A percentile compares a stretch with the other conserved stretches of the same genome.
phyloP scores from a whole-genome alignment of 139 green algal genomes.

The Prasinococcaceae sp. region DNA sequence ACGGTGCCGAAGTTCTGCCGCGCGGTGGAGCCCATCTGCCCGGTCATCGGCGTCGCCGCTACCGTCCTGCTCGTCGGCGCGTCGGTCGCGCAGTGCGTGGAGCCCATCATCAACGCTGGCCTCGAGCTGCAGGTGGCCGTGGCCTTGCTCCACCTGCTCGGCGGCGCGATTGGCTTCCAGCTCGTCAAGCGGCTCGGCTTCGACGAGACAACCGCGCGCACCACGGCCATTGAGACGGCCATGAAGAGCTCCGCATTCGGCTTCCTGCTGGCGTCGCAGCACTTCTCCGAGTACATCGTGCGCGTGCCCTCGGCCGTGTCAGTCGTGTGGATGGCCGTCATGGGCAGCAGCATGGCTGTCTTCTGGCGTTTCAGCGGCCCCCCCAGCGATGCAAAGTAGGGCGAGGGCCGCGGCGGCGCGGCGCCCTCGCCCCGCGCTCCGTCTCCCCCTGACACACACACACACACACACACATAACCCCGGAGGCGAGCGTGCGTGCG shows the following conservation, averaged over 20 bases:
- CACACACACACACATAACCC: no score
- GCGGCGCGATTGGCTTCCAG: conserved; percentile 9
- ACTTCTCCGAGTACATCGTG: conserved; percentile 60
- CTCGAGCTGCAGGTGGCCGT: conserved; percentile 7
- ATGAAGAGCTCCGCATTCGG: conserved; percentile 52
- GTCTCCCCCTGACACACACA: no score
- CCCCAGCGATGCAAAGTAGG: no score
- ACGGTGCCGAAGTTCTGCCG: conserved; percentile 28
- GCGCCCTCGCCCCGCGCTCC: no score
- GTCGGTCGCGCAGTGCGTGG: conserved; percentile 35
- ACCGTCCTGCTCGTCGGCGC: conserved; percentile 49
- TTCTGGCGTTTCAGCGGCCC: conserved; percentile 43
- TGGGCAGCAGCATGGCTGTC: conserved; percentile 39
- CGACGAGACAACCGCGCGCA: conserved; percentile 10
- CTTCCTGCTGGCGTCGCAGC: conserved; percentile 46
- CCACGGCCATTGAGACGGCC: conserved; percentile 20
- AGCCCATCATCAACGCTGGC: conserved; percentile 13
- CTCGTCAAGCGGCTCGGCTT: not conserved
- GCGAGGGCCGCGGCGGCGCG: no score
- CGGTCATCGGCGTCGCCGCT: conserved; percentile 44
- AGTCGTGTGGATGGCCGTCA: conserved; percentile 46
- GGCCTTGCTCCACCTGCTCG: conserved; percentile 14
- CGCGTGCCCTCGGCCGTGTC: conserved; percentile 39
- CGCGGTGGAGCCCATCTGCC: conserved; percentile 35
- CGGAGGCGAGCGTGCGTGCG: no score